phyloP scores from a whole-genome alignment of 805 yeast species.

The Metahyphopichia silvanorum region DNA sequence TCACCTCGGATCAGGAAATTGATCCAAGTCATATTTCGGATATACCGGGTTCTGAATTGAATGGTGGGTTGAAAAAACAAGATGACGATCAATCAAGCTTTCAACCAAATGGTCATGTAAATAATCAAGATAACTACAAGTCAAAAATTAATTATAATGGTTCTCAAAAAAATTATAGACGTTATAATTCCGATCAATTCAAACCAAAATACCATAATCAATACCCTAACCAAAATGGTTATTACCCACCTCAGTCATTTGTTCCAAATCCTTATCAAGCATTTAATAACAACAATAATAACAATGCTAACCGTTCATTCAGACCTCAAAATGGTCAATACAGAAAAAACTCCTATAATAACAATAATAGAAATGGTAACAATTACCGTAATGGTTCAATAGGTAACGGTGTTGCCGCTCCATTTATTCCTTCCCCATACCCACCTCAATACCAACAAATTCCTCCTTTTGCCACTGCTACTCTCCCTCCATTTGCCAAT shows the following conservation, averaged over 20 bases:
- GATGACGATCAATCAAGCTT: slow-evolving; percentile 1
- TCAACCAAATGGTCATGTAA: neutral
- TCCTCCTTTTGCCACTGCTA: slow-evolving; percentile 1
- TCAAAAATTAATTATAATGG: slow-evolving; percentile 8
- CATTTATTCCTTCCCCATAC: slow-evolving; percentile 15
- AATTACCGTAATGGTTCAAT: slow-evolving; percentile 15
- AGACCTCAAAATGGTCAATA: slow-evolving; percentile 14
- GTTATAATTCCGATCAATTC: slow-evolving; percentile 17
- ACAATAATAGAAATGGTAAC: slow-evolving; percentile 6
- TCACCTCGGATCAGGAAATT: slow-evolving; percentile 7
- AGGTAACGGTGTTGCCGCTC: slow-evolving; percentile 7
- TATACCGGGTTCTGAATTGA: neutral
- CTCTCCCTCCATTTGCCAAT: slow-evolving; percentile 1
- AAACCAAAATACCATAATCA: slow-evolving; percentile 17
- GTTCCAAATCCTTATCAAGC: slow-evolving; percentile 20
- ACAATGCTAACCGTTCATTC: slow-evolving; percentile 22
- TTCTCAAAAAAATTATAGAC: slow-evolving; percentile 25
- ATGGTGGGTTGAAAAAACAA: slow-evolving; percentile 1
- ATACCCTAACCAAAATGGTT: slow-evolving; percentile 18
- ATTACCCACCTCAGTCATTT: slow-evolving; percentile 31
- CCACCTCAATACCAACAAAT: slow-evolving; percentile 6
- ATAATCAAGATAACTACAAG: slow-evolving; percentile 10
- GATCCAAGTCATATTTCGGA: neutral
- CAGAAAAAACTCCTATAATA: slow-evolving; percentile 3
- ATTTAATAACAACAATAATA: slow-evolving; percentile 19